Percentiles rank a stretch among this genome's conserved stretches.
These are phyloP conservation scores for Esteya vermicola DNA, from an alignment of 2,329 filamentous ascomycete species.

Conservation along the genomic window DNA sequence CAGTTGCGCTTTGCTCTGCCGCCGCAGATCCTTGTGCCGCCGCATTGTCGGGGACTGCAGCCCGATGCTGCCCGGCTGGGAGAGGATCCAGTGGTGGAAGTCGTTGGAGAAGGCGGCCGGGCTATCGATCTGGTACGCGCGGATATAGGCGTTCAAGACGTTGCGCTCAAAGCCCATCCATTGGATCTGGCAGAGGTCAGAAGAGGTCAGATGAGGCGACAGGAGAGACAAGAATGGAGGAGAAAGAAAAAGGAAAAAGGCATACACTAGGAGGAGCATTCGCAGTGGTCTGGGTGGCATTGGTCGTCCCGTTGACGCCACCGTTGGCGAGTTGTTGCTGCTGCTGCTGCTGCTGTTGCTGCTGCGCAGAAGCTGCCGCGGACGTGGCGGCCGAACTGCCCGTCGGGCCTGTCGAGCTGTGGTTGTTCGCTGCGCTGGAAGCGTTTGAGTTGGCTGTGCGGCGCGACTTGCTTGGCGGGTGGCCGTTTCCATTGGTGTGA, in stretches of 20 bases:
- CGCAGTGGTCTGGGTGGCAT: neutral
- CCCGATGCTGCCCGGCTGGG: slow-evolving; percentile 50
- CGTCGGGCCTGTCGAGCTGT: too few species aligned
- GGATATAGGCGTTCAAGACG: slow-evolving; percentile 61
- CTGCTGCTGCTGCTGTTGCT: slow-evolving; percentile 1
- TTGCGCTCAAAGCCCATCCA: slow-evolving; percentile 56
- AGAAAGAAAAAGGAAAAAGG: neutral
- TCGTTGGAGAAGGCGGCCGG: slow-evolving; percentile 55
- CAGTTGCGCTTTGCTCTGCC: slow-evolving; percentile 59
- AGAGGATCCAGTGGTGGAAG: slow-evolving; percentile 47
- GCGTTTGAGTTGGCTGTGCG: slow-evolving; percentile 33
- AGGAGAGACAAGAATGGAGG: neutral
- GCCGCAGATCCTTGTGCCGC: slow-evolving; percentile 44
- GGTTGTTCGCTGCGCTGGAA: slow-evolving; percentile 11
- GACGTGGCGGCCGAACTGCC: slow-evolving; percentile 16
- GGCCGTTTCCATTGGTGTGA: slow-evolving; percentile 9
- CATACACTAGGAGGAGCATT: neutral
- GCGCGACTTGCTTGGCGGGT: slow-evolving; percentile 35
- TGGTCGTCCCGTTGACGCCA: neutral
- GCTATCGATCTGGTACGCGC: slow-evolving; percentile 56
- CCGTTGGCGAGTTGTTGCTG: neutral
- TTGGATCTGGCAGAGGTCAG: slow-evolving; percentile 30
- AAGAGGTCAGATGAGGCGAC: neutral
- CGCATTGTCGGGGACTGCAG: slow-evolving; percentile 65
- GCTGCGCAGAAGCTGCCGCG: slow-evolving; percentile 7